Evolutionary conservation across 2,329 filamentous ascomycete genomes (phyloP), one percentile per base, ranked within the genome.

Genomic region (Stemphylium vesicarium): DNA sequence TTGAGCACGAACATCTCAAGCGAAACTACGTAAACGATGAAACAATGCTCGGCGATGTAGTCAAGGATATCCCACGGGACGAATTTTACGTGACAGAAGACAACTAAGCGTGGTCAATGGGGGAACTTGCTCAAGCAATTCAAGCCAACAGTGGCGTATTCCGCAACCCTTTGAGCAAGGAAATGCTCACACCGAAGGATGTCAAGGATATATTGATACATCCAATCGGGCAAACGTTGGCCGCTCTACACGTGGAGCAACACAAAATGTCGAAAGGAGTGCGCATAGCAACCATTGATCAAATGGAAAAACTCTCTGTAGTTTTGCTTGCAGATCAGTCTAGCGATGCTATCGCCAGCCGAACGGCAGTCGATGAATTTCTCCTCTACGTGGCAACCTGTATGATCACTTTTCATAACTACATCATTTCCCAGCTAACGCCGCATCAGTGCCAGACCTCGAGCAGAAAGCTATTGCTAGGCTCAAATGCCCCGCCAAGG

Each of bases 1-100:
- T 73, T 20, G 70, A 74, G 44, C 73, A 75, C 24, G 73, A 76
- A 50, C 47, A 66, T 20, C 58, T 76, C 16, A 50, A 65, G 9
- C 66, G 63, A n/a, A 69, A 64, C 18, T 76, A 77, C 49, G 64
- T 62, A 38, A 77, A 77, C 44, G 59, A 62, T 7, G 68, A 73
- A 33, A 77, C 74, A 2, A 75, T 77, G 74, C 56, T 69, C 3
- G 65, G 62, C 7, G 69, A 75, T 32, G 46, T 57, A 7, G 52
- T 76, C 13, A 68, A 64, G 36, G 68, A 71, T 13, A 76, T 77
- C 7, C 64, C 68, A 7, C 59, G 74, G 35, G 61, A 62, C 12
- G 70, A 74, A 18, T 75, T 77, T 53, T 73, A 69, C 35, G 72
- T 70, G 26, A 77, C 72, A 0, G 74, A 76, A 32, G 75, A 77